Conservation (phyloP, 805 yeast species). For the Wickerhamomyces tratensis region DNA sequence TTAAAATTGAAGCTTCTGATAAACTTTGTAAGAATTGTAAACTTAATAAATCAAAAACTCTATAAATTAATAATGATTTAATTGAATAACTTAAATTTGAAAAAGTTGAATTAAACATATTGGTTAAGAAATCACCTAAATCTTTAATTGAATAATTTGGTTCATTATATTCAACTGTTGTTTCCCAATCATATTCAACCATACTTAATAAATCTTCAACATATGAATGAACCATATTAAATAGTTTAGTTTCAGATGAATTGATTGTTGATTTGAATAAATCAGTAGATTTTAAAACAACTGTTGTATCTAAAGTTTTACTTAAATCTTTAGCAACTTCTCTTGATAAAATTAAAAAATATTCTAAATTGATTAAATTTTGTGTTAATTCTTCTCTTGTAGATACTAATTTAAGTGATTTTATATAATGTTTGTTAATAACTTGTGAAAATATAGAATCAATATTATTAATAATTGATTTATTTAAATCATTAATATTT, state of each 20-base stretch:
- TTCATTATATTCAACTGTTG: slow-evolving; percentile 37
- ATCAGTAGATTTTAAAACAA: slow-evolving; percentile 41
- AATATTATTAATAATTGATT: slow-evolving; percentile 47
- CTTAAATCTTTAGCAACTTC: slow-evolving; percentile 38
- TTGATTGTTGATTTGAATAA: slow-evolving; percentile 51
- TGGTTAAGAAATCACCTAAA: slow-evolving; percentile 75
- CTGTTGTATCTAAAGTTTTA: slow-evolving; percentile 27
- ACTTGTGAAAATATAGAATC: slow-evolving; percentile 63
- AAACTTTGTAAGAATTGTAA: slow-evolving; percentile 56
- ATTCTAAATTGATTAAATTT: slow-evolving; percentile 79
- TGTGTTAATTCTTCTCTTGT: slow-evolving; percentile 89
- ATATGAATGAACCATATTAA: slow-evolving; percentile 72
- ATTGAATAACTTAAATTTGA: slow-evolving; percentile 73
- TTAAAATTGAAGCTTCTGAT: slow-evolving; percentile 36
- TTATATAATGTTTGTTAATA: slow-evolving; percentile 53
- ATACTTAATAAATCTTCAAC: slow-evolving; percentile 73
- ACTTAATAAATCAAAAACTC: slow-evolving; percentile 81
- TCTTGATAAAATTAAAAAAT: slow-evolving; percentile 65
- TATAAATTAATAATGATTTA: slow-evolving; percentile 68
- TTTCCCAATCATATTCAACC: slow-evolving; percentile 80
- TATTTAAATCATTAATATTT: slow-evolving; percentile 48
- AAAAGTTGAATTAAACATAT: slow-evolving; percentile 78
- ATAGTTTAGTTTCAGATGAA: slow-evolving; percentile 70
- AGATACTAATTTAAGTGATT: slow-evolving; percentile 46
- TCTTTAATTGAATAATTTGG: slow-evolving; percentile 75